Percentiles rank a stretch among this genome's conserved stretches.
Evolutionary conservation across 2,329 filamentous ascomycete species (phyloP).

Genomic region (Cordyceps pruinosa): DNA sequence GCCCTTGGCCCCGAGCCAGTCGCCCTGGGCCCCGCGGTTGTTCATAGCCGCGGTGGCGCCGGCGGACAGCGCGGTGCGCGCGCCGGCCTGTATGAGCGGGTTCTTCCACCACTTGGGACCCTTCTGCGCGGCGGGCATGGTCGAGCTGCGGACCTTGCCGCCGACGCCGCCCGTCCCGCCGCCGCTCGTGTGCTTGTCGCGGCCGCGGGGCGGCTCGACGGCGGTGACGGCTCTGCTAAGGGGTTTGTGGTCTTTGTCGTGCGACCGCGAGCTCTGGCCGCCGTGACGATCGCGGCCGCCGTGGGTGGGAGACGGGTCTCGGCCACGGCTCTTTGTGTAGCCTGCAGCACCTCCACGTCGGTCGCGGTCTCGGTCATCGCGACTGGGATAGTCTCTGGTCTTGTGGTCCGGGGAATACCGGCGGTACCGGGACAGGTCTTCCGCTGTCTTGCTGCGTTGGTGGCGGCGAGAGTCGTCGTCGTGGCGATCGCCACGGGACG

Average conservation of each 20-base stretch:
- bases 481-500: conserved; percentile 2
- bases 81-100: conserved; percentile 33
- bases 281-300: conserved; percentile 2
- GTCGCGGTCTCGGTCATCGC: conserved; percentile 4
- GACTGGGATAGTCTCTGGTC: neutral
- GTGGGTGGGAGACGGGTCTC: neutral
- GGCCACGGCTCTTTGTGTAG: neutral
- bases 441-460: conserved; percentile 5
- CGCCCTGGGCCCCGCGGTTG: conserved; percentile 36
- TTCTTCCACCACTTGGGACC: conserved; percentile 32
- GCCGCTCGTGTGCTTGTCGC: conserved; percentile 17
- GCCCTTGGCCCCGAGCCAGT: conserved; percentile 43
- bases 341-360: neutral
- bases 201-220: neutral
- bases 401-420: neutral
- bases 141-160: conserved; percentile 22
- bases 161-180: neutral
- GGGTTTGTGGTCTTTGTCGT: conserved; percentile 5
- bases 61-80: conserved; percentile 39
- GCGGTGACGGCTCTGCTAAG: conserved; percentile 1
- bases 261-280: neutral
- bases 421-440: neutral
- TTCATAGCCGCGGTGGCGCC: conserved; percentile 43
- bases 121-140: conserved; percentile 26
- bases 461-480: neutral